These are phyloP conservation scores for Umbelopsis sp. DNA, from an alignment of 192 early-diverging fungal genomes.

Conservation along the genomic window DNA sequence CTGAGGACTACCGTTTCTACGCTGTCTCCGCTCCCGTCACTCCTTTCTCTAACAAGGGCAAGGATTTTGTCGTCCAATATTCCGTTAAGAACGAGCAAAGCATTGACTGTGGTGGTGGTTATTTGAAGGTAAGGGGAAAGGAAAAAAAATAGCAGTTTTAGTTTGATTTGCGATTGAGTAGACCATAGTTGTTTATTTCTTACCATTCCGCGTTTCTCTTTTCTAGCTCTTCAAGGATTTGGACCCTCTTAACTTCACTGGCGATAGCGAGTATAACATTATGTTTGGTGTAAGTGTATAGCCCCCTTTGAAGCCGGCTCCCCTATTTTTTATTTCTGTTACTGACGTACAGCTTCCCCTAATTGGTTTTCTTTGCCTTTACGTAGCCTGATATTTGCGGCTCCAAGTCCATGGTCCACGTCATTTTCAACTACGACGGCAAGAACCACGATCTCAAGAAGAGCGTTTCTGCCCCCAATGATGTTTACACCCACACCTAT, in stretches of 20 bases:
- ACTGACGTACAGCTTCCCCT: not conserved
- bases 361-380: conserved; percentile 34
- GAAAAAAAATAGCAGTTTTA: not conserved
- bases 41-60: conserved; percentile 79
- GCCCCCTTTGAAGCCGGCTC: not conserved
- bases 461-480: conserved; percentile 67
- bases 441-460: conserved; percentile 84
- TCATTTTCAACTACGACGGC: conserved; percentile 94
- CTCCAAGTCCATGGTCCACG: conserved; percentile 86
- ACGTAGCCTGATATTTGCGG: conserved; percentile 91
- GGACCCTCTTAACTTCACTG: conserved; percentile 77
- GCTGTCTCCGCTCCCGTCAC: conserved; percentile 76
- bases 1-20: conserved; percentile 85
- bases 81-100: conserved; percentile 89
- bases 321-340: not conserved
- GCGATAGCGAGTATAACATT: conserved; percentile 80
- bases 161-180: not conserved
- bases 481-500: conserved; percentile 87
- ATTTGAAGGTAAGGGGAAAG: conserved; percentile 63
- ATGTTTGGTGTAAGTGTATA: conserved; percentile 64
- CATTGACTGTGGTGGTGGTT: conserved; percentile 92
- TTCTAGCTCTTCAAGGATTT: conserved; percentile 73
- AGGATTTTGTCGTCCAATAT: conserved; percentile 86
- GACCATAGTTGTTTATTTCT: not conserved
- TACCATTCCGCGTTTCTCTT: not conserved